Evolutionary conservation across 768 basidiomycete species (phyloP).

Genomic region (Mycena vulgaris): DNA sequence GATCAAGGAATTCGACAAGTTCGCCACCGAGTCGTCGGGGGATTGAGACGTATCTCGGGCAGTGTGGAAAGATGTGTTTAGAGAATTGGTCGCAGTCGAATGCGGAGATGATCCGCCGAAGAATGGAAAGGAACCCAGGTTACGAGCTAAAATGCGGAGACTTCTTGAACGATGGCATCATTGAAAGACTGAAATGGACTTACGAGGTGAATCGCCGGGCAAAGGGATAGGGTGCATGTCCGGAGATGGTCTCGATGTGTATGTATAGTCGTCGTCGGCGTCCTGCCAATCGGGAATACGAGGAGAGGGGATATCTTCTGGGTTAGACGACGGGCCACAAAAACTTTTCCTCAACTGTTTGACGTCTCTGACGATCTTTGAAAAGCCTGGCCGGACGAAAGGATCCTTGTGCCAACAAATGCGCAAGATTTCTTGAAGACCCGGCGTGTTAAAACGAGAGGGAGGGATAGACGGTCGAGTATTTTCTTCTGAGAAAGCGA

Average conservation of each 20-base stretch:
- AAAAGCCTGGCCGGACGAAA: constrained; percentile 66
- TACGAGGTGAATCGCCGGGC: constrained; percentile 43
- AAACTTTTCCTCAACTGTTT: constrained; percentile 60
- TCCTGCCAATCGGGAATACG: constrained; percentile 40
- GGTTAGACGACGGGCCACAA: constrained; percentile 47
- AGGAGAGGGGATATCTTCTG: constrained; percentile 51
- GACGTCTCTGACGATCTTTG: constrained; percentile 61
- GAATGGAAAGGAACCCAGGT: constrained; percentile 15
- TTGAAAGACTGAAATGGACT: constrained; percentile 22
- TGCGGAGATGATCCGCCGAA: constrained; percentile 28
- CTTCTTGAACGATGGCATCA: constrained; percentile 12
- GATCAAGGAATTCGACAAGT: constrained; percentile 30
- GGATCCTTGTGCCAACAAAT: constrained; percentile 73
- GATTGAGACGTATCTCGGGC: constrained; percentile 42
- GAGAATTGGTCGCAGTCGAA: constrained; percentile 27
- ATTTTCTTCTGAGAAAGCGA: constrained; percentile 58
- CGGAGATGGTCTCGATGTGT: constrained; percentile 51
- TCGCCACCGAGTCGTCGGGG: constrained; percentile 27
- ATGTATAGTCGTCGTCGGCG: constrained; percentile 36
- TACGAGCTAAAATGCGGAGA: constrained; percentile 19
- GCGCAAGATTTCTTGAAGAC: constrained; percentile 62
- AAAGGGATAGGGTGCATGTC: constrained; percentile 56
- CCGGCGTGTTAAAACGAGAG: constrained; percentile 50
- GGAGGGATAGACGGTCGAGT: constrained; percentile 66
- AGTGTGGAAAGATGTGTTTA: constrained; percentile 42